Conservation (phyloP, 345 rosid genomes). For the Populus ilicifolia region DNA sequence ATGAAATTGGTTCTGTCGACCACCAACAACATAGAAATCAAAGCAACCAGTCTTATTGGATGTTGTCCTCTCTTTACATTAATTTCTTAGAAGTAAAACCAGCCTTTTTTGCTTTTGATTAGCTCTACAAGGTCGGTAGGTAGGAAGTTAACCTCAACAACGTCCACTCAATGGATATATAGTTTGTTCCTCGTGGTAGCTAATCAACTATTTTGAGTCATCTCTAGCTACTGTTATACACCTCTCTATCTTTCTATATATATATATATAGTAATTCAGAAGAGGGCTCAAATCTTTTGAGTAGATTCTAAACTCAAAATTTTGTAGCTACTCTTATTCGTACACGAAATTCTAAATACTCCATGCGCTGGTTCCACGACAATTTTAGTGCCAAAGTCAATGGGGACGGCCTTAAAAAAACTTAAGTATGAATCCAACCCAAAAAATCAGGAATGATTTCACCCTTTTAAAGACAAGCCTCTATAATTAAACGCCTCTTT, state of each 20-base stretch:
- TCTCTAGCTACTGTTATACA: too few species aligned
- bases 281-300: too few species aligned
- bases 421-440: neutral
- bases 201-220: neutral
- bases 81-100: conserved; percentile 5
- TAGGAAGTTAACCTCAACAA: conserved; percentile 23
- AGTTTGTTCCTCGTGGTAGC: neutral
- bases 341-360: neutral
- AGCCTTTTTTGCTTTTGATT: neutral
- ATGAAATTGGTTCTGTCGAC: too few species aligned
- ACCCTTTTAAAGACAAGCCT: conserved; percentile 10
- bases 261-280: too few species aligned
- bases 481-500: neutral
- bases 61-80: neutral
- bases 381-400: conserved; percentile 30
- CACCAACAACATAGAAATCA: neutral
- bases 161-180: conserved; percentile 20
- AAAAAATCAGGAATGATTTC: conserved; percentile 22
- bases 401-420: conserved; percentile 21
- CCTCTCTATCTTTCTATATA: too few species aligned
- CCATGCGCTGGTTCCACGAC: conserved; percentile 16
- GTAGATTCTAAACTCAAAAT: too few species aligned
- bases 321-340: too few species aligned
- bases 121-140: conserved; percentile 7
- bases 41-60: neutral